Evolutionary conservation across 164 flowering plant genomes (phyloP).

Genomic region (Annona squamosa): DNA sequence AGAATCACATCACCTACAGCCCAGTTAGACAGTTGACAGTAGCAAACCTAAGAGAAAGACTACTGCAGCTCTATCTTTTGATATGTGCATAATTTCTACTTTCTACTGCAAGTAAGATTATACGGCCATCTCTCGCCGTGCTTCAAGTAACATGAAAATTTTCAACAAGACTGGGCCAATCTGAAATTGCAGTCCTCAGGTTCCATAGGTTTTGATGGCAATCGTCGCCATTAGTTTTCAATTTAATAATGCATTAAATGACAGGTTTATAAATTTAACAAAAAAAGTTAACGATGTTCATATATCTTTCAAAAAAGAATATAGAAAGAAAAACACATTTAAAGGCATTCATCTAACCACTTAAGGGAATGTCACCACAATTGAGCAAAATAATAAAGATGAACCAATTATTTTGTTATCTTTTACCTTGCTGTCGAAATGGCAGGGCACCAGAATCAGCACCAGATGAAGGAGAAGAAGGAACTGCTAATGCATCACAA

Average conservation of each 20-base stretch:
- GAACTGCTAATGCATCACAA: not conserved
- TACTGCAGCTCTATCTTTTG: not conserved
- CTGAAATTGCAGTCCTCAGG: not conserved
- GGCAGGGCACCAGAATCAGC: not conserved
- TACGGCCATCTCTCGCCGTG: not conserved
- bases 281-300: no score
- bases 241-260: not conserved
- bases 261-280: not conserved
- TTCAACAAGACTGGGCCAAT: not conserved
- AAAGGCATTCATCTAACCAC: not conserved
- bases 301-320: no score
- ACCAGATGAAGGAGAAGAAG: not conserved
- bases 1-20: not conserved
- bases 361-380: not conserved
- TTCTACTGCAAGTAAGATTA: not conserved
- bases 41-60: not conserved
- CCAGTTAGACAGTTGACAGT: not conserved
- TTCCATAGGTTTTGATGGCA: not conserved
- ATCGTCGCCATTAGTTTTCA: not conserved
- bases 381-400: not conserved
- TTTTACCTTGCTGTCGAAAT: not conserved
- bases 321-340: not conserved
- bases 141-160: not conserved
- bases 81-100: not conserved
- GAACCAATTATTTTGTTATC: not conserved